Evolutionary conservation across 805 yeast species (phyloP), one percentile per base, ranked within the genome.

Genomic region (Cyberlindnera maritima): DNA sequence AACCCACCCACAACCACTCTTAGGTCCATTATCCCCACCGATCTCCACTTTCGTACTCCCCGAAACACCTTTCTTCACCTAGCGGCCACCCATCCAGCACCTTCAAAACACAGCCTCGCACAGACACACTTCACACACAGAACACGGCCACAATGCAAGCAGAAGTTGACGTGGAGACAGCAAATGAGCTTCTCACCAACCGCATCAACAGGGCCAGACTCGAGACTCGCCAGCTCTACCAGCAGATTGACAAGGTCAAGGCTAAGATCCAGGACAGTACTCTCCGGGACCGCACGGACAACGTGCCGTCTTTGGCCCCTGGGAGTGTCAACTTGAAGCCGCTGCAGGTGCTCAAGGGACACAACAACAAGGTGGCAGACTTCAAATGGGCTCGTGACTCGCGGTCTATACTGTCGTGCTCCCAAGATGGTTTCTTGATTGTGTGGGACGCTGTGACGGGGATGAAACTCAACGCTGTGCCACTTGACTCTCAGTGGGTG

Each of bases 381-480:
- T 69, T 86, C 47, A 71, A 79, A 43, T 87, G 96, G 95, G 75
- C 81, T 44, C 62, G 70, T 1, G 83, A 83, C 59, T 76, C 86
- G n/a, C 64, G 67, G 38, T 74, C 73, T 38, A 59, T 90, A 2
- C 64, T 89, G 9, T 79, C 89, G 41, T 89, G 88, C 0, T 83
- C 92, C 21, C 96, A 88, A 61, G 97, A 91, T 65, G 96, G 96
- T 2, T 85, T 80, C 59, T 71, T 89, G 71, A 71, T 91, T 33
- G 65, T 88, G 18, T 91, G 97, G 97, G 92, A 90, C 62, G 74
- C 88, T 0, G 68, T 75, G 3, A 77, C 88, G 0, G 91, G 90
- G 3, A 69, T 77, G 52, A 91, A 90, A 59, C 69, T 77, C 45
- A 80, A 81, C 45, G 88, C 89, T 1, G 77, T 90, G 15, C 76